Percentiles rank a stretch among this genome's conserved stretches.
phyloP scores from a whole-genome alignment of 176 grass and related monocot genomes.

The Zea mays region DNA sequence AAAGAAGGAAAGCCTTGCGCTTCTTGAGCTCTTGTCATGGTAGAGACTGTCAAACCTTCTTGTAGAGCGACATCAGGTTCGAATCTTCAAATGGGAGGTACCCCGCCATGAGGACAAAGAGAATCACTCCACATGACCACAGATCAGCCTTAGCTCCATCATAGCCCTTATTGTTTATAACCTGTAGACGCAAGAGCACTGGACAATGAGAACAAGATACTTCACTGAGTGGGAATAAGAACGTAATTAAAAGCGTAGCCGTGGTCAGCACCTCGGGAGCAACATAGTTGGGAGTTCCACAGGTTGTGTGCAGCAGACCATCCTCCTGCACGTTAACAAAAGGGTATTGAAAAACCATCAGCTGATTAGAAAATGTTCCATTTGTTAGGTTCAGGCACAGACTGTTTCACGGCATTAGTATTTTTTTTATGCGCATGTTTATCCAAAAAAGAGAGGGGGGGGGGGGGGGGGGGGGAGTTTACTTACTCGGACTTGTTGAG shows the following conservation, averaged over 20 bases:
- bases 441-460: too few relatives aligned
- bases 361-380: background rate
- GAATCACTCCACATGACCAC: constrained; percentile 98
- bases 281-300: constrained; percentile 99
- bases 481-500: constrained; percentile 91
- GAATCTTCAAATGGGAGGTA: constrained; percentile 93
- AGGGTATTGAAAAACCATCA: constrained; percentile 28
- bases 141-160: constrained; percentile 94
- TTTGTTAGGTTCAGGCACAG: background rate
- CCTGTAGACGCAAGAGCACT: constrained; percentile 46
- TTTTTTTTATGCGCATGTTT: background rate
- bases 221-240: constrained; percentile 16
- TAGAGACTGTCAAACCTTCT: constrained; percentile 59
- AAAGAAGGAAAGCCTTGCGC: constrained; percentile 6
- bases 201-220: constrained; percentile 50
- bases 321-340: constrained; percentile 68
- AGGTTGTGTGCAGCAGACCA: constrained; percentile 86
- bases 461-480: background rate
- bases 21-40: constrained; percentile 11
- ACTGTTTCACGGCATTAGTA: background rate
- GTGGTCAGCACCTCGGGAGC: constrained; percentile 65
- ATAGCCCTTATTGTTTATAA: constrained; percentile 95
- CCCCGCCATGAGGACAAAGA: constrained; percentile 94
- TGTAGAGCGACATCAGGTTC: constrained; percentile 88
- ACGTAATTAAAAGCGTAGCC: constrained; percentile 28